Evolutionary conservation across 1,284 basidiomycete genomes (phyloP).

Genomic region (Moesziomyces aphidis): DNA sequence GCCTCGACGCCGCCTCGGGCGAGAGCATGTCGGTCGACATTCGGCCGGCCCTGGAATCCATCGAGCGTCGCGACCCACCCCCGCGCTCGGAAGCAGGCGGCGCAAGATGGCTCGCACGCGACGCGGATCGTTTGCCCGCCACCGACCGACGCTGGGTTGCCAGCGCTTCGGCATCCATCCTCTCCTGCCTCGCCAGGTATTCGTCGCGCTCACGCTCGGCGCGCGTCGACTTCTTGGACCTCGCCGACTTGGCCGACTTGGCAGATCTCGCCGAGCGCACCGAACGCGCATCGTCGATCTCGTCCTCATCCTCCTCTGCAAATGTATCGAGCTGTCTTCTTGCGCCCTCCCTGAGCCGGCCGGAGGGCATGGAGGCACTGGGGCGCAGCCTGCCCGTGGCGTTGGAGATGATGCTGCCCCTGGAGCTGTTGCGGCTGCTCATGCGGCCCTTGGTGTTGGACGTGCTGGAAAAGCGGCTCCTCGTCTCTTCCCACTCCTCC

Average conservation of each 20-base stretch:
- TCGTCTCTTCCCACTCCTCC: conserved; percentile 36
- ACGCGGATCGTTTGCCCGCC: conserved; percentile 9
- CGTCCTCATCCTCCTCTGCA: conserved; percentile 39
- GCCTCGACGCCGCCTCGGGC: conserved; percentile 13
- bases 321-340: conserved; percentile 39
- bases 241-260: too few species aligned
- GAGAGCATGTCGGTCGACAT: conserved; percentile 11
- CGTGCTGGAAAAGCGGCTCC: conserved; percentile 13
- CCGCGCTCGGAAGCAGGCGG: conserved; percentile 17
- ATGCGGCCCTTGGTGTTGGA: conserved; percentile 14
- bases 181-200: conserved; percentile 36
- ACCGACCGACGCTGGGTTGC: conserved; percentile 3
- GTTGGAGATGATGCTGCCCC: conserved; percentile 33
- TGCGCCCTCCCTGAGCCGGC: conserved; percentile 12
- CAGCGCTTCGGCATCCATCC: conserved; percentile 8
- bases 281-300: conserved; percentile 23
- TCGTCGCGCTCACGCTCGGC: conserved; percentile 44
- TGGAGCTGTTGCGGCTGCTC: conserved; percentile 22
- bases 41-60: conserved; percentile 12
- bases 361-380: conserved; percentile 32
- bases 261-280: conserved; percentile 17
- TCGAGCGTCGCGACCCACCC: conserved; percentile 3
- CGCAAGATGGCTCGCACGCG: conserved; percentile 17
- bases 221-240: conserved; percentile 29
- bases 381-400: conserved; percentile 29